phyloP scores from a whole-genome alignment of 2,329 filamentous ascomycete species.

The Claviceps arundinis region DNA sequence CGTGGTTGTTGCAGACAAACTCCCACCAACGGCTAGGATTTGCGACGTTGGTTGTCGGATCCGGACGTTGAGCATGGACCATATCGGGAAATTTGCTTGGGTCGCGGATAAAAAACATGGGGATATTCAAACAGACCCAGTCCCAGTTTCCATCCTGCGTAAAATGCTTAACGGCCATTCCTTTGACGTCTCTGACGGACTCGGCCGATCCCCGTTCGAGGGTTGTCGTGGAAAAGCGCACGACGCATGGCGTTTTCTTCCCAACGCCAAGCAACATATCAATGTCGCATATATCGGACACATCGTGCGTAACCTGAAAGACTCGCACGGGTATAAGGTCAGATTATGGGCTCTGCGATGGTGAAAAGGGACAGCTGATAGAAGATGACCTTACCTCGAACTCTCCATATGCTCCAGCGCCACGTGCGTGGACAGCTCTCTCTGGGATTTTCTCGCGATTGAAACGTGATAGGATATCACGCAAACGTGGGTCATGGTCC shows the following conservation, averaged over 20 bases:
- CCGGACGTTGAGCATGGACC: slow-evolving; percentile 66
- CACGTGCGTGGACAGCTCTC: slow-evolving; percentile 24
- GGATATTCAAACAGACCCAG: slow-evolving; percentile 65
- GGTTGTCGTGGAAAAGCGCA: slow-evolving; percentile 60
- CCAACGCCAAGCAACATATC: slow-evolving; percentile 39
- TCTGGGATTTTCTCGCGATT: slow-evolving; percentile 32
- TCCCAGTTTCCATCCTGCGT: slow-evolving; percentile 62
- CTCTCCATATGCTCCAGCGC: slow-evolving; percentile 35
- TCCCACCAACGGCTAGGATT: slow-evolving; percentile 48
- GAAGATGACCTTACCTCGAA: slow-evolving; percentile 29
- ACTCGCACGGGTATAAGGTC: no score
- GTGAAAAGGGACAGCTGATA: not conserved
- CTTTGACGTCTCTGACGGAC: slow-evolving; percentile 55
- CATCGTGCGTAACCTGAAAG: slow-evolving; percentile 33
- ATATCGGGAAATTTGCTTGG: slow-evolving; percentile 63
- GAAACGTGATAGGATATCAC: not conserved
- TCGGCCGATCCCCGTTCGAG: slow-evolving; percentile 54
- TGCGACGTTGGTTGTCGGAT: slow-evolving; percentile 58
- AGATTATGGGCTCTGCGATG: no score
- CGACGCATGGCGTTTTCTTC: slow-evolving; percentile 43
- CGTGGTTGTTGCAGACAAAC: slow-evolving; percentile 42
- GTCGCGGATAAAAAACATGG: slow-evolving; percentile 64
- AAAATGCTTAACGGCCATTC: slow-evolving; percentile 46
- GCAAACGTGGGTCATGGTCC: not conserved
- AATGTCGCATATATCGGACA: slow-evolving; percentile 41